Evolutionary conservation across 2,329 filamentous ascomycete species (phyloP).

Genomic region (Fusarium pseudocircinatum): DNA sequence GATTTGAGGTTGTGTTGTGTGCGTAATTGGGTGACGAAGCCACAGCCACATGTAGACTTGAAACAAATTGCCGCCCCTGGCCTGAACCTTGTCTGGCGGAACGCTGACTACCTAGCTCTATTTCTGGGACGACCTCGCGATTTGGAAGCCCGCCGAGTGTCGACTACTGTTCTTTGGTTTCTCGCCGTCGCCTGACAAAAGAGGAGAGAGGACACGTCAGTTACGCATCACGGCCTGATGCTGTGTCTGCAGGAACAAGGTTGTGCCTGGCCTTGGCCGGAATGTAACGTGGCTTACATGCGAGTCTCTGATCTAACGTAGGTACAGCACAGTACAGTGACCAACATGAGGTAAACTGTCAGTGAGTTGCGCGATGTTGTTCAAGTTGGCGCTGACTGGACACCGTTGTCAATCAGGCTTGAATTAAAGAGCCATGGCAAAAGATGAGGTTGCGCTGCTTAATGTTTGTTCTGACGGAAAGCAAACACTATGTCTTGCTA

Average conservation of each 20-base stretch:
- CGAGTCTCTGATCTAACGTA: background rate
- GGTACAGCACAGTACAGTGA: background rate
- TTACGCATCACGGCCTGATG: conserved; percentile 20
- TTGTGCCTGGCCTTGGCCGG: conserved; percentile 15
- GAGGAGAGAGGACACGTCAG: conserved; percentile 33
- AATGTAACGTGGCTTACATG: conserved; percentile 13
- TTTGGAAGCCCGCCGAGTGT: background rate
- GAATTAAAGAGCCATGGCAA: background rate
- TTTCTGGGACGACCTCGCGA: background rate
- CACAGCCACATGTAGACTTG: conserved; percentile 21
- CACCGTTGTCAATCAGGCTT: background rate
- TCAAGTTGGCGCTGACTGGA: background rate
- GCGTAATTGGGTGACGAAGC: background rate
- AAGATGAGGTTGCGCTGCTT: background rate
- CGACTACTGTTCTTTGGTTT: background rate
- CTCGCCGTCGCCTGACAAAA: background rate
- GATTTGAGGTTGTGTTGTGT: background rate
- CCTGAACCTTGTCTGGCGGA: conserved; percentile 1
- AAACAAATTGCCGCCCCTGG: conserved; percentile 4
- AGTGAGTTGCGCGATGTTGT: background rate
- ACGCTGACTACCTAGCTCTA: background rate
- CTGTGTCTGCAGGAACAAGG: conserved; percentile 21
- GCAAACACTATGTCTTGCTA: background rate
- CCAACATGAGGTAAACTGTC: background rate
- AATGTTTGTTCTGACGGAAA: background rate